Base-by-base conservation (phyloP, 2,329 filamentous ascomycete species). In the Apiospora rasikravindrae region DNA sequence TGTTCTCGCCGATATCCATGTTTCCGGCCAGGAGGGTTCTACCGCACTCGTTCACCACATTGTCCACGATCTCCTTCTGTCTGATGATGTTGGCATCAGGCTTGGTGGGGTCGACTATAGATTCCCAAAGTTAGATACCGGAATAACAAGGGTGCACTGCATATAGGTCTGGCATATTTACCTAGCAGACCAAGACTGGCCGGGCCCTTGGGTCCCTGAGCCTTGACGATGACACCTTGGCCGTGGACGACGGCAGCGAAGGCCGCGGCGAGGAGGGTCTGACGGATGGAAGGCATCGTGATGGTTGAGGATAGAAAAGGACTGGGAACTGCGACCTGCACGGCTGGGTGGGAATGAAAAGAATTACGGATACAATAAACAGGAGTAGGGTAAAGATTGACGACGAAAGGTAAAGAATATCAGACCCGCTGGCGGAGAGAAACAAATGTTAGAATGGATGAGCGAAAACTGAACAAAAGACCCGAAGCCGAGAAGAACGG, bases 61-160 rank as follows among this genome's bases (percentile, higher is more conserved):
- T 88, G 71, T 83, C 81, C 11, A 75, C 74, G 75, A 89, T 86
- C 82, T 89, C 85, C n/a, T 85, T 85, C 71, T 89, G 87, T 69
- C 86, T 85, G 80, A 92, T 92, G 77, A 91, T 86, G 70, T 89
- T 91, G 19, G 89, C 85, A 72, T 92, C 90, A 29, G 70, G 16
- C 51, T 72, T 57, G 47, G 45, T 64, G 29, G 26, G 45, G 66
- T 70, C 69, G 44, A 73, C 72, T 73, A 37, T 37, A 44, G 6
- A 10, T n/a, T 2, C 24, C 3, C 10, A 44, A 29, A 42, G 24
- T 67, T 66, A 57, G 29, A 16, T 67, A 37, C n/a, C 47, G 7
- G 11, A 6, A 2, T 14, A 10, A 16, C 24, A 29, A 8, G 16
- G 11, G 4, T n/a, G 8, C 45, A 49, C 22, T n/a, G 8, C 26